Conservation (phyloP, 2,329 filamentous ascomycete genomes). For the Zalaria sp. region DNA sequence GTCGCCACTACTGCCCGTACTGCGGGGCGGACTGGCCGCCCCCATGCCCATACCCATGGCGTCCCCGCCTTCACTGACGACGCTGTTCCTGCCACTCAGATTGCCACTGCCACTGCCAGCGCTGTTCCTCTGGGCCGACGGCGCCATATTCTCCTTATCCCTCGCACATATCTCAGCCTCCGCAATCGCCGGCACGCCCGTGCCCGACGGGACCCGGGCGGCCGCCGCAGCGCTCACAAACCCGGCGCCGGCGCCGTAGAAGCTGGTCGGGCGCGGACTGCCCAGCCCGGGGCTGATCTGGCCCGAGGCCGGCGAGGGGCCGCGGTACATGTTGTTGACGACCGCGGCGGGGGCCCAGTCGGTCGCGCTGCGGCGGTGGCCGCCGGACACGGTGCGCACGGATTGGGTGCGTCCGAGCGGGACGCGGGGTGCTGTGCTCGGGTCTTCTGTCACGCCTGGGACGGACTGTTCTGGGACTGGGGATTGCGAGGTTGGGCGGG, state of each 20-base stretch:
- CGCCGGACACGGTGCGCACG: conserved; percentile 26
- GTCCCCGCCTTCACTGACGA: conserved; percentile 16
- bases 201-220: conserved; percentile 36
- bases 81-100: conserved; percentile 7
- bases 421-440: conserved; percentile 61
- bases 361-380: conserved; percentile 29
- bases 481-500: conserved; percentile 15
- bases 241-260: conserved; percentile 40
- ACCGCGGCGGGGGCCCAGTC: conserved; percentile 49
- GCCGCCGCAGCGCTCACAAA: conserved; percentile 35
- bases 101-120: conserved; percentile 8
- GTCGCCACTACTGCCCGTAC: conserved; percentile 30
- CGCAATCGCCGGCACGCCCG: conserved; percentile 26
- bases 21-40: conserved; percentile 42
- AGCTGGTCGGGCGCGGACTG: conserved; percentile 40
- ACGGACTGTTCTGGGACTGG: conserved; percentile 9
- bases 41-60: conserved; percentile 15
- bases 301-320: conserved; percentile 29
- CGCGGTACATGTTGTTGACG: conserved; percentile 82
- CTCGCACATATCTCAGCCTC: conserved; percentile 5
- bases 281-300: conserved; percentile 37
- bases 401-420: conserved; percentile 48
- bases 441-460: conserved; percentile 37
- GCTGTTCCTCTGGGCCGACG: conserved; percentile 9
- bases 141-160: conserved; percentile 9